These are phyloP conservation scores for Hansfordia pulvinata DNA, from an alignment of 2,329 filamentous ascomycete genomes.

Conservation along the genomic window DNA sequence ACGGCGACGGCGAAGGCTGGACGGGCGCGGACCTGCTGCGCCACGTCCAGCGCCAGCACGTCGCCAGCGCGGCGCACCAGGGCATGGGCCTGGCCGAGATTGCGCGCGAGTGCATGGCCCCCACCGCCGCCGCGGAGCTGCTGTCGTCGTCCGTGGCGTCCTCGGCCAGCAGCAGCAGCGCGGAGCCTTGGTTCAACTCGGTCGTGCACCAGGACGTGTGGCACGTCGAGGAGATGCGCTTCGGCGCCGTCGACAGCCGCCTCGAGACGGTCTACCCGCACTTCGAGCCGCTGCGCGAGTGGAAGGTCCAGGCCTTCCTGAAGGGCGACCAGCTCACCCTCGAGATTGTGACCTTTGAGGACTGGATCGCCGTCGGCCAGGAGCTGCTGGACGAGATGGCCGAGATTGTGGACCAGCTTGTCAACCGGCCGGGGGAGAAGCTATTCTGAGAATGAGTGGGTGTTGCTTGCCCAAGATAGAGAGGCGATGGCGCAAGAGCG, in stretches of 20 bases:
- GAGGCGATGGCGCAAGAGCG: too few relatives aligned
- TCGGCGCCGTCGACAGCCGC: slow-evolving; percentile 21
- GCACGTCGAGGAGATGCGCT: slow-evolving; percentile 41
- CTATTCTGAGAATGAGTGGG: slow-evolving; percentile 4
- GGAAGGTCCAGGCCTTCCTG: slow-evolving; percentile 49
- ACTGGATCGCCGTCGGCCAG: slow-evolving; percentile 36
- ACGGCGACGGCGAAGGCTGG: slow-evolving; percentile 30
- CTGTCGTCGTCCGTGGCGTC: slow-evolving; percentile 21
- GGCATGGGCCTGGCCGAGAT: slow-evolving; percentile 41
- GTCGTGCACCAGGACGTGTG: slow-evolving; percentile 46
- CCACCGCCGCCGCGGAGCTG: background rate
- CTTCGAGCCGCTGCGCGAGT: slow-evolving; percentile 38
- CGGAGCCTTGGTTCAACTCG: slow-evolving; percentile 34
- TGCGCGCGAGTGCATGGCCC: slow-evolving; percentile 13
- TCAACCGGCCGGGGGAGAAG: slow-evolving; percentile 17
- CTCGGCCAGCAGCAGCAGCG: slow-evolving; percentile 30
- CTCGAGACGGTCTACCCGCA: slow-evolving; percentile 48
- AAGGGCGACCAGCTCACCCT: slow-evolving; percentile 35
- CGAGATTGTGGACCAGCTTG: slow-evolving; percentile 23
- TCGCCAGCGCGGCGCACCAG: slow-evolving; percentile 40
- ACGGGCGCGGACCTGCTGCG: slow-evolving; percentile 37
- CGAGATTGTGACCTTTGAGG: slow-evolving; percentile 46
- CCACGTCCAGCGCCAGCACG: slow-evolving; percentile 41
- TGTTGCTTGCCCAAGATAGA: background rate
- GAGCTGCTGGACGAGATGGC: slow-evolving; percentile 36